phyloP scores from a whole-genome alignment of 768 basidiomycete species.

The Kwoniella newhampshirensis region DNA sequence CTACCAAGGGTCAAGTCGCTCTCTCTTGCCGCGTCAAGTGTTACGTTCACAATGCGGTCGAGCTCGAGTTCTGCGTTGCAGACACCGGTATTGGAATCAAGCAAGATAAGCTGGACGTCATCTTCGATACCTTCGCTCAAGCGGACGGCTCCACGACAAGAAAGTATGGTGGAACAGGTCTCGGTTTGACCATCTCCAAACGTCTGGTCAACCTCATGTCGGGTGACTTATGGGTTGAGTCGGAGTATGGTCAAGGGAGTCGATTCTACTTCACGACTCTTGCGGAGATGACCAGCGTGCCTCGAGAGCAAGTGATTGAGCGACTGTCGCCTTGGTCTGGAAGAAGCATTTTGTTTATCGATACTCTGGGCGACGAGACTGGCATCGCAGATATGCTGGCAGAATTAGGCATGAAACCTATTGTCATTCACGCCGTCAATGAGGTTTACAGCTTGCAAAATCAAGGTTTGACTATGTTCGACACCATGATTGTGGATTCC shows the following conservation, averaged over 20 bases:
- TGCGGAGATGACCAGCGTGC: slow-evolving; percentile 40
- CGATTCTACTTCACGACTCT: slow-evolving; percentile 80
- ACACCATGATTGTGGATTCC: slow-evolving; percentile 93
- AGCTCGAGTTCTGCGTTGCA: slow-evolving; percentile 92
- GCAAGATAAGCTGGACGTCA: slow-evolving; percentile 94
- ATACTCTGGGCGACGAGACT: slow-evolving; percentile 73
- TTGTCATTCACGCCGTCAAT: slow-evolving; percentile 72
- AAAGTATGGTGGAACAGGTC: slow-evolving; percentile 97
- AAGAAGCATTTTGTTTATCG: slow-evolving; percentile 86
- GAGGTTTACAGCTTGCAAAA: slow-evolving; percentile 61
- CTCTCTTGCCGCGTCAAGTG: slow-evolving; percentile 66
- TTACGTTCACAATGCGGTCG: slow-evolving; percentile 75
- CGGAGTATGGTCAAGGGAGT: slow-evolving; percentile 82
- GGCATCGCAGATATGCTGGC: slow-evolving; percentile 73
- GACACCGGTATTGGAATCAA: slow-evolving; percentile 99
- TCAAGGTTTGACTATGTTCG: slow-evolving; percentile 76
- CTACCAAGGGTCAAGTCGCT: slow-evolving; percentile 88
- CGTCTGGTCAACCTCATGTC: slow-evolving; percentile 95
- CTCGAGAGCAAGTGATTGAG: slow-evolving; percentile 44
- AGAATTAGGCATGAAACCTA: slow-evolving; percentile 75
- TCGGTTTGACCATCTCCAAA: slow-evolving; percentile 96
- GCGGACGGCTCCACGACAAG: slow-evolving; percentile 97
- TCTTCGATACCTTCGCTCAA: slow-evolving; percentile 98
- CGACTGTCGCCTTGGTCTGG: slow-evolving; percentile 68
- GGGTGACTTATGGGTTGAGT: slow-evolving; percentile 98